These are phyloP conservation scores for Colletotrichum spinosum DNA, from an alignment of 2,329 filamentous ascomycete genomes.

Conservation along the genomic window DNA sequence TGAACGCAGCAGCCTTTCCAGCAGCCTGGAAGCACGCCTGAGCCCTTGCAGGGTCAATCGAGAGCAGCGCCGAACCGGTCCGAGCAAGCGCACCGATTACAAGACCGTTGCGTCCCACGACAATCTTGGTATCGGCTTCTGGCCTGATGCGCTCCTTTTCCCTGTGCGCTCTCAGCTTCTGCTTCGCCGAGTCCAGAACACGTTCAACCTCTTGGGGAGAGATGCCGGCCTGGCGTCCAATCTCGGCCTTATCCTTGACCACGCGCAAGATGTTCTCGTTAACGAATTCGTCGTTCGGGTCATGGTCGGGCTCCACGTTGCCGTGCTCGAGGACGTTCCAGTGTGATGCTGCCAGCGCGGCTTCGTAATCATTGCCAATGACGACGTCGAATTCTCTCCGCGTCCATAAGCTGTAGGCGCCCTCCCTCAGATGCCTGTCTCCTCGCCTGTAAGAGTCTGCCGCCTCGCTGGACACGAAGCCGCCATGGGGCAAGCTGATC, in stretches of 20 bases:
- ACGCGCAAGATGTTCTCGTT: constrained; percentile 91
- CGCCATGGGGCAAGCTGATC: constrained; percentile 75
- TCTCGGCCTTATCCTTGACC: constrained; percentile 72
- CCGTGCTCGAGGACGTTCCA: constrained; percentile 88
- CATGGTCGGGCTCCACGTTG: constrained; percentile 84
- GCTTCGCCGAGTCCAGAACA: constrained; percentile 74
- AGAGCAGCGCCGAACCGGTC: constrained; percentile 74
- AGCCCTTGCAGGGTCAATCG: constrained; percentile 68
- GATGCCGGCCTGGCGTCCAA: constrained; percentile 81
- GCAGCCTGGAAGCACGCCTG: constrained; percentile 74
- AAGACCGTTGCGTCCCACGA: constrained; percentile 89
- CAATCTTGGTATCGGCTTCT: constrained; percentile 86
- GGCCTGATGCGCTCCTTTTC: constrained; percentile 81
- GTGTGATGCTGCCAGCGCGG: constrained; percentile 80
- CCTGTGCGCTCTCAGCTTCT: constrained; percentile 77
- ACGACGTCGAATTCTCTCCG: constrained; percentile 85
- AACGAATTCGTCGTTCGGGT: constrained; percentile 93
- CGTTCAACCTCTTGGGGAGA: constrained; percentile 75
- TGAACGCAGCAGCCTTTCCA: constrained; percentile 75
- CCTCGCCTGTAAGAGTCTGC: constrained; percentile 84
- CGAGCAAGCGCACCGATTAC: constrained; percentile 86
- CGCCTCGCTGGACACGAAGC: constrained; percentile 89
- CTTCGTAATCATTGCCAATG: constrained; percentile 63
- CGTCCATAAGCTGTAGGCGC: constrained; percentile 96
- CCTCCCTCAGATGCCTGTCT: constrained; percentile 86